Conservation (phyloP, 2,329 filamentous ascomycete genomes). For the Lizonia empirigonia region DNA sequence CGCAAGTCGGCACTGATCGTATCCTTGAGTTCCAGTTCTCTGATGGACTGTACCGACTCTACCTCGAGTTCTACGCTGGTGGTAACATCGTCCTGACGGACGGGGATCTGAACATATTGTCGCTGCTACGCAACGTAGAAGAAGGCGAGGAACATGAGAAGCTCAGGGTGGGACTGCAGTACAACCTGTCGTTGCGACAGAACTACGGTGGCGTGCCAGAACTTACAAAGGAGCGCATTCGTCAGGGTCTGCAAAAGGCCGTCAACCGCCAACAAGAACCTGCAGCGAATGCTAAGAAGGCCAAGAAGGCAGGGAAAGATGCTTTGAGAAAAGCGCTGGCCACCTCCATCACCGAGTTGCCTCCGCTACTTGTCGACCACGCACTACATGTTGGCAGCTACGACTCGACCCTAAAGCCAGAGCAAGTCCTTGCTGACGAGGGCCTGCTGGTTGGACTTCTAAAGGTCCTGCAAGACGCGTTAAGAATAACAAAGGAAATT, state of each 20-base stretch:
- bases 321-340: conserved; percentile 80
- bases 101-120: conserved; percentile 78
- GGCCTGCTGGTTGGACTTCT: conserved; percentile 69
- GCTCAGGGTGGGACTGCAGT: conserved; percentile 75
- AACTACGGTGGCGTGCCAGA: conserved; percentile 78
- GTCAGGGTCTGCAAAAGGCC: conserved; percentile 69
- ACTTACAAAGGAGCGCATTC: conserved; percentile 75
- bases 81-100: conserved; percentile 96
- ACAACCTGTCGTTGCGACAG: conserved; percentile 80
- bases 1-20: conserved; percentile 89
- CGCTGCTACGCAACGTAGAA: conserved; percentile 77
- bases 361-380: conserved; percentile 87
- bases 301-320: conserved; percentile 74
- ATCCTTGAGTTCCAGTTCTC: conserved; percentile 93
- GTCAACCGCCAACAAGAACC: conserved; percentile 63
- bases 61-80: conserved; percentile 93
- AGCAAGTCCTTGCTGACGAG: conserved; percentile 72
- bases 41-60: conserved; percentile 85
- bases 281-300: conserved; percentile 64
- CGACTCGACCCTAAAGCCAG: conserved; percentile 69
- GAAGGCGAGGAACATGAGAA: conserved; percentile 85
- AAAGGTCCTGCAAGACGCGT: conserved; percentile 70
- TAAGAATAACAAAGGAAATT: conserved; percentile 71
- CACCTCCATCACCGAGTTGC: conserved; percentile 83
- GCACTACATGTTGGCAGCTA: conserved; percentile 73